These are phyloP conservation scores for Aspergillus mulundensis DNA, from an alignment of 495 filamentous ascomycete genomes.

Conservation along the genomic window DNA sequence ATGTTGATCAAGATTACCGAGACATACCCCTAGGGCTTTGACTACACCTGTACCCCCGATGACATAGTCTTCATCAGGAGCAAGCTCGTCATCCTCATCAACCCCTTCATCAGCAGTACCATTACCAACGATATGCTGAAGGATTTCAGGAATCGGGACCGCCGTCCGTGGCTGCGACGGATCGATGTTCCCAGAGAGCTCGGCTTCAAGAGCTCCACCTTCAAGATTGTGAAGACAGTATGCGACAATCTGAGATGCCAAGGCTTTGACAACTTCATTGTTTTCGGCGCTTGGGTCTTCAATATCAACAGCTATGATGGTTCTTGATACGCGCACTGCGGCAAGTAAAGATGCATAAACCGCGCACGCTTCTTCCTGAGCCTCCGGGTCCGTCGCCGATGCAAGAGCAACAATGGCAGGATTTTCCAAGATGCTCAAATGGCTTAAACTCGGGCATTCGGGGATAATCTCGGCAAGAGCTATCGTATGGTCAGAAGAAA, in stretches of 20 bases:
- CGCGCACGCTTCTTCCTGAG: constrained; percentile 88
- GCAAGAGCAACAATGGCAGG: constrained; percentile 63
- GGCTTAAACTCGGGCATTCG: constrained; percentile 75
- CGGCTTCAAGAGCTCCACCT: constrained; percentile 46
- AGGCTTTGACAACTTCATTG: constrained; percentile 83
- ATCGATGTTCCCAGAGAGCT: constrained; percentile 32
- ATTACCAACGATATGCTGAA: constrained; percentile 61
- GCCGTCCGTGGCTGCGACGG: constrained; percentile 32
- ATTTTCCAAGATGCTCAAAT: constrained; percentile 87
- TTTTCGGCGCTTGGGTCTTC: constrained; percentile 75
- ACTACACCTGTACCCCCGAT: constrained; percentile 94
- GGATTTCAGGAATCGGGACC: constrained; percentile 58
- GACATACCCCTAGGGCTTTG: constrained; percentile 84
- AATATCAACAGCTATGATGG: constrained; percentile 86
- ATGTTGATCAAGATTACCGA: constrained; percentile 61
- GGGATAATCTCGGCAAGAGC: constrained; percentile 84
- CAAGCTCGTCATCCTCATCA: constrained; percentile 64
- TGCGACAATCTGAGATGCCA: constrained; percentile 89
- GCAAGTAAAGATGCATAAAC: constrained; percentile 89
- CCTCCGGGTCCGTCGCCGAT: constrained; percentile 62
- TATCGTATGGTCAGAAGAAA: constrained; percentile 83
- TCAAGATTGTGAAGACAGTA: constrained; percentile 93
- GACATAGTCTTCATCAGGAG: constrained; percentile 90
- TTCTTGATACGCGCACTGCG: constrained; percentile 76
- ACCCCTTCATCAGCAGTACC: constrained; percentile 46